phyloP scores from a whole-genome alignment of 108 stramenopile genomes.

The Fistulifera solaris region DNA sequence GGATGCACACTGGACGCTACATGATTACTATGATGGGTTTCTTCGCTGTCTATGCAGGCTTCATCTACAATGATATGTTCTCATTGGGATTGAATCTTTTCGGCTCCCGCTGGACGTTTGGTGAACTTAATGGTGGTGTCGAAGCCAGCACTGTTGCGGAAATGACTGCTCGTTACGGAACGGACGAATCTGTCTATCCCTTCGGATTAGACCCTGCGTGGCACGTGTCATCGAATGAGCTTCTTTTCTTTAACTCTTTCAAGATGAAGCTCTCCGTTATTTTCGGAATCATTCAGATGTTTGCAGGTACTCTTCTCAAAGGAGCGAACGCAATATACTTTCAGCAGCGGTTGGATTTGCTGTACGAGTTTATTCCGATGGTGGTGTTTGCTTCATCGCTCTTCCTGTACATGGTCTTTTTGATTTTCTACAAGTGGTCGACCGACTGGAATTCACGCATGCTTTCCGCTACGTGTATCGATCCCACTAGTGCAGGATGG shows the following conservation, averaged over 20 bases:
- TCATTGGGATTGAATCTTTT: slow-evolving; percentile 93
- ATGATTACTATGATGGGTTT: slow-evolving; percentile 97
- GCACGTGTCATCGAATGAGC: slow-evolving; percentile 92
- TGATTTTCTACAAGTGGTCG: slow-evolving; percentile 97
- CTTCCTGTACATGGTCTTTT: slow-evolving; percentile 95
- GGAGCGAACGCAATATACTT: slow-evolving; percentile 92
- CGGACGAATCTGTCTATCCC: slow-evolving; percentile 83
- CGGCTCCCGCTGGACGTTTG: slow-evolving; percentile 80
- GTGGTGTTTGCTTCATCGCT: slow-evolving; percentile 85
- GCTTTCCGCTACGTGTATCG: slow-evolving; percentile 87
- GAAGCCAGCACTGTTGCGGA: slow-evolving; percentile 65
- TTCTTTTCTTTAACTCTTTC: slow-evolving; percentile 97
- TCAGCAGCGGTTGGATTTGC: slow-evolving; percentile 77
- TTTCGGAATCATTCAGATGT: slow-evolving; percentile 97
- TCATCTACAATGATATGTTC: slow-evolving; percentile 98
- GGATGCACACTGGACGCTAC: slow-evolving; percentile 85
- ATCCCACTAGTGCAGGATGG: slow-evolving; percentile 60
- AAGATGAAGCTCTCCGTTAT: slow-evolving; percentile 99
- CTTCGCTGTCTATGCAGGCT: slow-evolving; percentile 93
- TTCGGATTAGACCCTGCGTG: slow-evolving; percentile 98
- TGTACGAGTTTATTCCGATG: slow-evolving; percentile 96
- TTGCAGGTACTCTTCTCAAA: slow-evolving; percentile 86
- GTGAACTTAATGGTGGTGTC: slow-evolving; percentile 48
- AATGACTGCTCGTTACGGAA: slow-evolving; percentile 59
- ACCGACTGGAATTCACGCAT: slow-evolving; percentile 95